These are phyloP conservation scores for Daldinia eschscholtzii DNA, from an alignment of 2,329 filamentous ascomycete species.

Conservation along the genomic window DNA sequence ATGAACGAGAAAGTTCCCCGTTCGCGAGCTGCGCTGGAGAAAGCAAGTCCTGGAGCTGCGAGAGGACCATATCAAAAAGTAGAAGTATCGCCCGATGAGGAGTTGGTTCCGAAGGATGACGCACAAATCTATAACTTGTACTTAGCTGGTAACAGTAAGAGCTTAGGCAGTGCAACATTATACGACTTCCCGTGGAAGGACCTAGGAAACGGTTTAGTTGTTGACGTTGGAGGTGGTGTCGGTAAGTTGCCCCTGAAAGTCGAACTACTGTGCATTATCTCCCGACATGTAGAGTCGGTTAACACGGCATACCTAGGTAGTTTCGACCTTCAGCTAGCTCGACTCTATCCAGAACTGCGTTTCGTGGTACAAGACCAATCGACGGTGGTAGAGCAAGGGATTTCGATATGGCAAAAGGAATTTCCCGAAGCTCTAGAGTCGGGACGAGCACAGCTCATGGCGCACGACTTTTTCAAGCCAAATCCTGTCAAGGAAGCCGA, in stretches of 20 bases:
- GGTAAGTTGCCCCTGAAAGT: conserved; percentile 28
- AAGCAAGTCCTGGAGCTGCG: conserved; percentile 37
- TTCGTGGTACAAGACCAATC: conserved; percentile 40
- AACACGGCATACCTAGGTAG: conserved; percentile 23
- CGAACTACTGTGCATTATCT: neutral
- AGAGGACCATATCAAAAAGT: conserved; percentile 28
- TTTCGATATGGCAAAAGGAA: conserved; percentile 38
- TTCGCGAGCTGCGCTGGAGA: conserved; percentile 30
- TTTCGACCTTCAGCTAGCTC: conserved; percentile 38
- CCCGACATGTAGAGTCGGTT: conserved; percentile 7
- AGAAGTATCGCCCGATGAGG: conserved; percentile 32
- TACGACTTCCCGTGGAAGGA: conserved; percentile 43
- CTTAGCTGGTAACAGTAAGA: conserved; percentile 40
- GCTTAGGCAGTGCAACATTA: conserved; percentile 37
- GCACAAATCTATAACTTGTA: conserved; percentile 36
- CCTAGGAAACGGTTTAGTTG: conserved; percentile 33
- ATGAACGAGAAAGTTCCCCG: conserved; percentile 37
- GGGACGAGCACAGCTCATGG: conserved; percentile 41
- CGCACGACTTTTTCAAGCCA: conserved; percentile 49
- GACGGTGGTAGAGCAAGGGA: conserved; percentile 32
- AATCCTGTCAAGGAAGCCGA: conserved; percentile 49
- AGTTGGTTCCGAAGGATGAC: conserved; percentile 32
- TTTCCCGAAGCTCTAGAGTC: conserved; percentile 39
- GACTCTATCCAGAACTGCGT: conserved; percentile 35
- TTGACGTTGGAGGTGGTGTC: conserved; percentile 42